Evolutionary conservation across 2,329 filamentous ascomycete genomes (phyloP).

Genomic region (Annulohypoxylon truncatum): DNA sequence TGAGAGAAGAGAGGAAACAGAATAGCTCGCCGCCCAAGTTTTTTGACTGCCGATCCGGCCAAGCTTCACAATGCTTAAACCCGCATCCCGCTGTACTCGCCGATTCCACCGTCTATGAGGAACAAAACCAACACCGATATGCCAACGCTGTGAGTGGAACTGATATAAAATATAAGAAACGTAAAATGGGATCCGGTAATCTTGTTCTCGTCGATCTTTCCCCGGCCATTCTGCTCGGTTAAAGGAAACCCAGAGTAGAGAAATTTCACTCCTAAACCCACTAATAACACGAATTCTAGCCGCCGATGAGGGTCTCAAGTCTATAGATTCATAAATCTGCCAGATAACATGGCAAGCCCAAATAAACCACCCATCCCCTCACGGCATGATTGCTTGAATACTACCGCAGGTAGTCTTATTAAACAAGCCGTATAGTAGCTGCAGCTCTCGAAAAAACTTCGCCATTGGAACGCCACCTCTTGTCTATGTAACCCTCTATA

Average conservation of each 20-base stretch:
- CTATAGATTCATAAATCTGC: constrained; percentile 47
- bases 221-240: constrained; percentile 23
- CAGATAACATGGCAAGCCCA: constrained; percentile 34
- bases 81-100: constrained; percentile 24
- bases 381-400: constrained; percentile 32
- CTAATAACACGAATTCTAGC: constrained; percentile 47
- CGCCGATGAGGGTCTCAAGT: constrained; percentile 48
- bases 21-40: constrained; percentile 23
- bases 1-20: constrained; percentile 40
- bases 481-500: constrained; percentile 50
- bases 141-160: constrained; percentile 34
- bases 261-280: constrained; percentile 31
- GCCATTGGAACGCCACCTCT: constrained; percentile 45
- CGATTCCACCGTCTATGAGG: constrained; percentile 37
- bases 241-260: constrained; percentile 32
- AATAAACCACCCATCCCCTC: constrained; percentile 25
- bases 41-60: constrained; percentile 32
- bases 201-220: constrained; percentile 18
- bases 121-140: constrained; percentile 32
- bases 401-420: constrained; percentile 43
- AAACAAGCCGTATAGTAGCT: constrained; percentile 36
- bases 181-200: constrained; percentile 17
- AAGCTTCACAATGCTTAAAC: constrained; percentile 31
- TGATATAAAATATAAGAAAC: constrained; percentile 27
- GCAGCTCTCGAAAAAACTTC: constrained; percentile 33